Evolutionary conservation across 352 stramenopile genomes (phyloP), one percentile per base, ranked within the genome.

Genomic region (Pythium chondricola): DNA sequence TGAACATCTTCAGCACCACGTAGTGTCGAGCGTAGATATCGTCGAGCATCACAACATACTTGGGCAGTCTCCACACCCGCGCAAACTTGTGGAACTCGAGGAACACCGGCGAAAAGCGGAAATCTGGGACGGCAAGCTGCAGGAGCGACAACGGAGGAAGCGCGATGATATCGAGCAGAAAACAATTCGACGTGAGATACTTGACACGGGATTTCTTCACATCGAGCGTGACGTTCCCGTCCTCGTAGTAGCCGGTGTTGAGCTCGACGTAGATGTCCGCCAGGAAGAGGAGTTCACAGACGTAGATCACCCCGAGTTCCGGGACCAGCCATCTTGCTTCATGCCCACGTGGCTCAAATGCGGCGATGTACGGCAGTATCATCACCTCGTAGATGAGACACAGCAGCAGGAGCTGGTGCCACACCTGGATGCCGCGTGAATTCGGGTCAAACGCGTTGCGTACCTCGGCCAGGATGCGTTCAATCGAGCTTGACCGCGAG

Each of bases 211-310:
- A 71, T n/a, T 81, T 81, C 3, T 29, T 66, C 14, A 63, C 58
- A 36, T 85, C 71, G 6, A 63, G 51, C 2, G 63, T 71, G n/a
- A 88, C 59, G 33, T 84, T 74, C 25, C 74, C 77, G 25, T 63
- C 69, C 31, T 85, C 65, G 54, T 88, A 88, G 58, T 72, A 88
- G 5, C 74, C 76, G 16, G 58, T 88, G 39, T 88, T 81, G 29
- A 88, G 60, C 40, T 88, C 65, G 20, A 83, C 67, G 33, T 74
- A 83, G 30, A 88, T 45, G 38, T 88, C 76, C 3, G 46, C 48
- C 1, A 71, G 24, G 33, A 88, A 88, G 18, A 88, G 52, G 18
- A 76, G 20, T 31, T 88, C 76, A 31, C 71, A 83, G 0, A 45
- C 52, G 57, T 84, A 83, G 3, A 85, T 26, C 7, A 63, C 32